Base-by-base conservation (phyloP, 2,329 filamentous ascomycete genomes). In the Stagonosporopsis vannaccii region DNA sequence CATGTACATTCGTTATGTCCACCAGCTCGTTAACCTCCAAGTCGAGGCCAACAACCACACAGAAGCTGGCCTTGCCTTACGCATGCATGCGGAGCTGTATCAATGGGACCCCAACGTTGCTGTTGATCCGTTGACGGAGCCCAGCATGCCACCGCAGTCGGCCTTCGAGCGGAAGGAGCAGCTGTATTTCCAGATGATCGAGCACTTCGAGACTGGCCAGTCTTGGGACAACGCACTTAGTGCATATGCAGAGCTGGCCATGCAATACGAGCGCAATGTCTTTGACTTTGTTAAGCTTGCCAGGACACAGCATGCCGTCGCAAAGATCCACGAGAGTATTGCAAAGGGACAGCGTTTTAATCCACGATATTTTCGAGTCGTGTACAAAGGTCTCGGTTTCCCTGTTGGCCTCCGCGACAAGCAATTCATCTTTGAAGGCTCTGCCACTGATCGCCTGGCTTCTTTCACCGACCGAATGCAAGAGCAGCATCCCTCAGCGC, bases 251-350 rank as follows among this genome's bases (percentile, higher is more conserved):
- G 94, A 99, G 76, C 86, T 99, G 47, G 90, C 93, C 43, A 78
- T 82, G n/a, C 92, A 98, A 76, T 99, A 98, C 72, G 92, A 97
- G 78, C 86, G 84, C 63, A 96, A 92, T 58, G 79, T 90, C 0
- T 97, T 93, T 74, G 95, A 99, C 77, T 97, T 96, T 68, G 84
- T 89, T 30, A 97, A 99, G 77, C 83, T 99, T 22, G 93, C 95
- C 0, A 86, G 93, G 59, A 90, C 93, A 0, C 90, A 97, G 74
- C 85, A 92, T 58, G 92, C 94, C 6, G 97, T 97, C 79, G 94
- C 93, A 19, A 91, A 89, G 46, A 92, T 98, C 22, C 93, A 97
- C 74, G 95, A 98, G 74, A 89, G 85, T 13, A 90, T 97, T 59
- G 85, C 90, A 11, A 94, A 91, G 79, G 90, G 91, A 67, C 89